Evolutionary conservation across 2,329 filamentous ascomycete species (phyloP), one percentile per base, ranked within the genome.

Genomic region (Hypomyces perniciosus): DNA sequence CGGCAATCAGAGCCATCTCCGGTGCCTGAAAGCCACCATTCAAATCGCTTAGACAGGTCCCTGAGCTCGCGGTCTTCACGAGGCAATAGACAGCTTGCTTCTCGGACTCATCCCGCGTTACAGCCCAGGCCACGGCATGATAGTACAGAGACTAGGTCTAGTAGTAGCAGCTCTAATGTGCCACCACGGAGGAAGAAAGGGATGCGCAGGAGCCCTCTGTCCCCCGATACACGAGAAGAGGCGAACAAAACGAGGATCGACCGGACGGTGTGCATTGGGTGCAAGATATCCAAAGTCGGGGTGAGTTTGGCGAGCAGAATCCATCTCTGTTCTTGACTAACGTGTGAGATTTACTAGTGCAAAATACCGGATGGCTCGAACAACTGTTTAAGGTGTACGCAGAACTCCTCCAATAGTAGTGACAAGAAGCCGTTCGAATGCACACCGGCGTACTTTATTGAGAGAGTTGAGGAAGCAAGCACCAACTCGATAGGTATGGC

Each of bases 241-340:
- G 50, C 50, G 7, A 52, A 41, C 3, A 52, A 8, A n/a, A 48
- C 35, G n/a, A 48, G 50, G 27, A 48, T 48, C 20, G 50, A 52
- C 34, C 45, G 45, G 12, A 52, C 44, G 1, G 50, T 52, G 12
- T 52, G 50, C 26, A 52, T 52, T 10, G 50, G 50, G 12, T 52
- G 50, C 30, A 52, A 52, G 29, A 41, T 48, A 28, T 41, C 44
- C 29, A 52, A 52, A 39, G 44, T 52, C 12, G 37, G 27, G 7
- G 50, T 52, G 30, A 52, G 50, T 44, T 33, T 30, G 5, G 7
- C 13, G 7, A 8, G 28, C 13, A 8, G 6, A 20, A 31, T 7
- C 12, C 20, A 28, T 33, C 4, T 6, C 40, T n/a, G 10, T n/a
- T 20, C 26, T 30, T 30, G 7, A 31, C 43, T 43, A 38, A 46